Evolutionary conservation across 2,329 filamentous ascomycete species (phyloP).

Genomic region (Kalaharituber pfeilii): DNA sequence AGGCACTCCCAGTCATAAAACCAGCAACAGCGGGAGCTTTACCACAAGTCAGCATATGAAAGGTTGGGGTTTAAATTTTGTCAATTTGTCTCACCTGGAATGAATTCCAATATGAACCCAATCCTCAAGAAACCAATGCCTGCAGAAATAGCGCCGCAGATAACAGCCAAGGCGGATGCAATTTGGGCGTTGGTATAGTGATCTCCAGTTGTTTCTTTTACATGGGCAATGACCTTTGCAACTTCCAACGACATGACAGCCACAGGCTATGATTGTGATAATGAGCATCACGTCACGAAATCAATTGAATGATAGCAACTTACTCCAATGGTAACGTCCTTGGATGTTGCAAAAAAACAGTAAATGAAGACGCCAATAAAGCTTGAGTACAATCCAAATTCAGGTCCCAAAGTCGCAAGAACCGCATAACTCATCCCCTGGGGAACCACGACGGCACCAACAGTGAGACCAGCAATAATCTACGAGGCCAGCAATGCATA

Average conservation of each 20-base stretch:
- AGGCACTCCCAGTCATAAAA: constrained; percentile 38
- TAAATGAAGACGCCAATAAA: constrained; percentile 29
- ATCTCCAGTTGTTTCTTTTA: constrained; percentile 28
- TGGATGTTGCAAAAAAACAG: constrained; percentile 29
- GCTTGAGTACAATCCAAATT: constrained; percentile 34
- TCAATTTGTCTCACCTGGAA: constrained; percentile 25
- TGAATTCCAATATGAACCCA: constrained; percentile 39
- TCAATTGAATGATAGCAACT: constrained; percentile 1
- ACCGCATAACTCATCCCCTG: constrained; percentile 39
- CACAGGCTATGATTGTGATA: constrained; percentile 25
- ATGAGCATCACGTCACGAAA: neutral
- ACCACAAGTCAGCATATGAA: constrained; percentile 25
- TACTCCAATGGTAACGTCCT: constrained; percentile 27
- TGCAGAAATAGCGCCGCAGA: constrained; percentile 35
- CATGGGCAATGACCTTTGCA: constrained; percentile 33
- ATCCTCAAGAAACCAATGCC: constrained; percentile 35
- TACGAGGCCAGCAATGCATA: no score
- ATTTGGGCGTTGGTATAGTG: constrained; percentile 30
- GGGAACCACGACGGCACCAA: constrained; percentile 39
- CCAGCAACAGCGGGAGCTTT: constrained; percentile 31
- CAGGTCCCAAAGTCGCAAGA: constrained; percentile 33
- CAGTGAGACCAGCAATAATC: constrained; percentile 28
- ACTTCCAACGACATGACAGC: constrained; percentile 39
- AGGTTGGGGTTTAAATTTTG: neutral
- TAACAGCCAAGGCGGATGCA: constrained; percentile 34